A percentile compares a stretch with the other conserved stretches of the same genome.
phyloP scores from a whole-genome alignment of 2,329 filamentous ascomycete genomes.

The Aspergillus thermomutatus region DNA sequence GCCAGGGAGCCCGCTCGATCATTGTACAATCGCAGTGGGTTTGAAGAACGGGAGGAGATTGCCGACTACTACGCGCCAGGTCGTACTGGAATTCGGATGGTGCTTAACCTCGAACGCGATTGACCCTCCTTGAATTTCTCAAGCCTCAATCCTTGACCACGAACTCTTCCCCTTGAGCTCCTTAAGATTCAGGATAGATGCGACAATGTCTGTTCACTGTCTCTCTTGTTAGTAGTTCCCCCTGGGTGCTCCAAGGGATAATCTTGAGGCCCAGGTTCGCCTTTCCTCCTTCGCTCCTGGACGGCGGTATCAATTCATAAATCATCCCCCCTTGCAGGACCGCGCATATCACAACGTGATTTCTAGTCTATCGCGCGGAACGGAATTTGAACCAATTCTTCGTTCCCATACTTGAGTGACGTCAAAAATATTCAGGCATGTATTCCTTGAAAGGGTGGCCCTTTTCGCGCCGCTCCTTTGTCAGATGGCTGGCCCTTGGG shows the following conservation, averaged over 20 bases:
- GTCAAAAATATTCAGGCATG: slow-evolving; percentile 39
- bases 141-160: slow-evolving; percentile 8
- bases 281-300: slow-evolving; percentile 20
- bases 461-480: slow-evolving; percentile 31
- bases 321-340: slow-evolving; percentile 33
- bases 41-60: slow-evolving; percentile 45
- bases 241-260: slow-evolving; percentile 18
- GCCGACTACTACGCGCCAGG: slow-evolving; percentile 51
- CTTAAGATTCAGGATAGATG: slow-evolving; percentile 1
- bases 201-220: slow-evolving; percentile 14
- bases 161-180: slow-evolving; percentile 7
- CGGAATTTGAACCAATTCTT: slow-evolving; percentile 25
- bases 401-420: slow-evolving; percentile 35
- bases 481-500: slow-evolving; percentile 26
- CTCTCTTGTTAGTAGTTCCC: slow-evolving; percentile 12
- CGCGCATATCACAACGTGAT: slow-evolving; percentile 31
- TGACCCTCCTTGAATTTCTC: slow-evolving; percentile 13
- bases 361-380: slow-evolving; percentile 17
- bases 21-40: slow-evolving; percentile 46
- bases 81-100: slow-evolving; percentile 46
- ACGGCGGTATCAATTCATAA: neutral
- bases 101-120: slow-evolving; percentile 31
- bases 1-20: slow-evolving; percentile 42
- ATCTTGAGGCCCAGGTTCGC: slow-evolving; percentile 15
- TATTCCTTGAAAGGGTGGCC: slow-evolving; percentile 32